These are phyloP conservation scores for Naganishia liquefaciens DNA, from an alignment of 1,284 basidiomycete species.

Conservation along the genomic window DNA sequence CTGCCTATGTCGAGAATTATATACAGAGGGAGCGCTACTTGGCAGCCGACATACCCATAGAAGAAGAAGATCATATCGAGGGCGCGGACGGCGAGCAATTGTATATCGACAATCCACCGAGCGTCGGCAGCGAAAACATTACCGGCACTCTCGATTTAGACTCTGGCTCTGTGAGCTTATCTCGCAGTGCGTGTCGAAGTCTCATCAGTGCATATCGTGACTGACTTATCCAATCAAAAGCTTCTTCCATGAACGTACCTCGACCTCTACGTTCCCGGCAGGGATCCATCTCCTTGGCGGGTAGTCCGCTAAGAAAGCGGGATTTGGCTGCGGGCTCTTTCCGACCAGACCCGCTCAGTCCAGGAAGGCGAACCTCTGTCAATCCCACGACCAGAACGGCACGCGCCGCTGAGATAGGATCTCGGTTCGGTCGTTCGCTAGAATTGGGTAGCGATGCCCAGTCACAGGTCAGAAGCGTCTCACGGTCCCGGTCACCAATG, in stretches of 20 bases:
- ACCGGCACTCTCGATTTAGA: neutral
- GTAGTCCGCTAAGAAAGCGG: constrained; percentile 32
- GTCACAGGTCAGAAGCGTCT: constrained; percentile 87
- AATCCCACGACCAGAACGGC: neutral
- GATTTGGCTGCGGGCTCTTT: constrained; percentile 33
- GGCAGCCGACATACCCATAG: neutral
- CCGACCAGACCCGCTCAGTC: constrained; percentile 23
- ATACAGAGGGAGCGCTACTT: constrained; percentile 60
- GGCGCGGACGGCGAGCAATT: too few species aligned
- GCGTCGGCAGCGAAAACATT: neutral
- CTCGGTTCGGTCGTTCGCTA: constrained; percentile 19
- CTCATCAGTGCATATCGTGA: too few species aligned
- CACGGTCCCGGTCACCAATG: constrained; percentile 90
- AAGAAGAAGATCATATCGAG: neutral
- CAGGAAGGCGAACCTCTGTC: constrained; percentile 39
- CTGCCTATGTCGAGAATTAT: constrained; percentile 87
- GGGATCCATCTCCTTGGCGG: constrained; percentile 33
- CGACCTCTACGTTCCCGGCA: constrained; percentile 23
- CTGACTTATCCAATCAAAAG: neutral
- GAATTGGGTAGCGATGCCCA: constrained; percentile 64
- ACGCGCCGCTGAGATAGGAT: constrained; percentile 23
- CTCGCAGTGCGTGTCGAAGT: constrained; percentile 9
- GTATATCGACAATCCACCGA: neutral
- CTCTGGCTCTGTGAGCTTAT: neutral
- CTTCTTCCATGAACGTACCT: constrained; percentile 27